Evolutionary conservation across 176 grass and related monocot species (phyloP), one percentile per base, ranked within the genome.

Genomic region (Eragrostis curvula): DNA sequence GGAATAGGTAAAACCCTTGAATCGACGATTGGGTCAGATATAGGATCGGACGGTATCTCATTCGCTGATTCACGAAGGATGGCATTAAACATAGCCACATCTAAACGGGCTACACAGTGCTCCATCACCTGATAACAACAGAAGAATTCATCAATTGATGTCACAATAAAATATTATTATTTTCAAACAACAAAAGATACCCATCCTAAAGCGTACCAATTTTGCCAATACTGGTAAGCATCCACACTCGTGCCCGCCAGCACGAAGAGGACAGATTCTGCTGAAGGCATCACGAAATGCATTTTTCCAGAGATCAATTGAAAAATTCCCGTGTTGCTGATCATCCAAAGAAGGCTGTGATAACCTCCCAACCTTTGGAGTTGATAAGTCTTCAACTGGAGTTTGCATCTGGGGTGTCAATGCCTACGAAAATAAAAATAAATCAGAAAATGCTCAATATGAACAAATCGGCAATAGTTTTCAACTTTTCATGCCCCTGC

Each of bases 71-170:
- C 93, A 40, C 97, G 88, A 64, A 99, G 89, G 84, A 99, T 96
- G 27, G 93, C 97, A 63, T 99, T 99, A 76, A 99, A 99, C 93
- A 99, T 90, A 59, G 97, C 93, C 28, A 93, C 86, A 57, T 99
- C 97, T 56, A 99, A 84, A 85, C 97, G 87, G n/a, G 87, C 76
- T 68, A 99, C 73, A 44, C 97, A 99, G 63, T 96, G 87, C 65
- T 99, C 89, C 97, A 99, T 96, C 67, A 99, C 91, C 93, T 99
- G 80, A 74, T 27, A 57, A 87, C 57, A 88, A 70, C 76, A 87
- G 47, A 77, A 87, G 50, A 73, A 60, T 16, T 74, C 46, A 55
- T 64, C n/a, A 27, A 43, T 20, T 70, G 2, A 47, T 13, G 25
- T 64, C 27, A 67, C 32, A 10, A 28, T 60, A 41, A 43, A 51